Conservation (phyloP, 768 basidiomycete species). For the Mycena galopus region DNA sequence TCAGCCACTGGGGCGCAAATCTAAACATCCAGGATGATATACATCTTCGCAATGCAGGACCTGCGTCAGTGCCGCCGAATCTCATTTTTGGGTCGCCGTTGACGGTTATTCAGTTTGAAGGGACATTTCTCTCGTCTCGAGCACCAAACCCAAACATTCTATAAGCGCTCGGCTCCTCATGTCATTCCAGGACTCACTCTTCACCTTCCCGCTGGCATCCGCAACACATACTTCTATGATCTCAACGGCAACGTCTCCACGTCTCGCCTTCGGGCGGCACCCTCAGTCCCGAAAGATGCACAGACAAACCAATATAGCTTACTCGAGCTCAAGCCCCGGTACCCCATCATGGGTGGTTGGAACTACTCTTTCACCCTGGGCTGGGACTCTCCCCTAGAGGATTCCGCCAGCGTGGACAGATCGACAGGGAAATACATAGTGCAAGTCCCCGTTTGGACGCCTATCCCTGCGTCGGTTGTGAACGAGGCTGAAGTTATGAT, state of each 20-base stretch:
- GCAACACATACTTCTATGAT: constrained; percentile 91
- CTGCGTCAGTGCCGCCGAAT: constrained; percentile 69
- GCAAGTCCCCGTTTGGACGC: constrained; percentile 88
- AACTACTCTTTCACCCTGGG: constrained; percentile 96
- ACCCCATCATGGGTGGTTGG: constrained; percentile 96
- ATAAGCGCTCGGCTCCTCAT: constrained; percentile 75
- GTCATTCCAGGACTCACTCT: constrained; percentile 81
- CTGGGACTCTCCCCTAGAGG: constrained; percentile 89
- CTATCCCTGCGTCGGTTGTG: constrained; percentile 83
- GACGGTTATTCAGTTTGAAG: constrained; percentile 72
- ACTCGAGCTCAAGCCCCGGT: constrained; percentile 89
- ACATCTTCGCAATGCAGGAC: constrained; percentile 89
- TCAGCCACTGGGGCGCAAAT: constrained; percentile 98
- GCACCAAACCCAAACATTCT: constrained; percentile 83
- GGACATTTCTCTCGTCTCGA: constrained; percentile 95
- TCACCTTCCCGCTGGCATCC: constrained; percentile 86
- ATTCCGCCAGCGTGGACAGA: constrained; percentile 76
- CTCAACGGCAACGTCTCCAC: constrained; percentile 97
- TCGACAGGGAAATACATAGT: constrained; percentile 76
- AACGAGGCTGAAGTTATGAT: constrained; percentile 84
- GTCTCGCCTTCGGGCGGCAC: constrained; percentile 81
- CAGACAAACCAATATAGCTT: constrained; percentile 69
- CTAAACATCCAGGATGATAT: constrained; percentile 94
- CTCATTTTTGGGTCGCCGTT: constrained; percentile 15
- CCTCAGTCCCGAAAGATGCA: constrained; percentile 71